These are phyloP conservation scores for Dactylellina parvicollis DNA, from an alignment of 2,329 filamentous ascomycete species.

Conservation along the genomic window DNA sequence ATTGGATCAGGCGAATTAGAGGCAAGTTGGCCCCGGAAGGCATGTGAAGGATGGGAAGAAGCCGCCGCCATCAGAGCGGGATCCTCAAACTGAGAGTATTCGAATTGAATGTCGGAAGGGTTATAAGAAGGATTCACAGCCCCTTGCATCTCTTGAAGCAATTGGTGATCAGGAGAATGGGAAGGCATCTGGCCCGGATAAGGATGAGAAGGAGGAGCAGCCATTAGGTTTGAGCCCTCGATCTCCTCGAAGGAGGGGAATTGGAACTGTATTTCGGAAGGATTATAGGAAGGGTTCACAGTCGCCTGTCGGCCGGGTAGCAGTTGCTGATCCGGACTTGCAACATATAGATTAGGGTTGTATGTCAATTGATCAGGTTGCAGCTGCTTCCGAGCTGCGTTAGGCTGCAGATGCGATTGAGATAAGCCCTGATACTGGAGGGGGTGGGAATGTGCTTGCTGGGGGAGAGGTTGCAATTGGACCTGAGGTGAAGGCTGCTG, in stretches of 20 bases:
- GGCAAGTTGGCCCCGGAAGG: conserved; percentile 50
- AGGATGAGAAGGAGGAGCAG: conserved; percentile 24
- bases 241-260: conserved; percentile 49
- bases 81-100: conserved; percentile 40
- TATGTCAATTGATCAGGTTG: conserved; percentile 42
- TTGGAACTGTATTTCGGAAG: conserved; percentile 39
- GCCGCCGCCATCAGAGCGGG: conserved; percentile 35
- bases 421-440: conserved; percentile 36
- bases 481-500: conserved; percentile 22
- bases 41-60: conserved; percentile 30
- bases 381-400: conserved; percentile 9
- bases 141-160: conserved; percentile 45
- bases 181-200: conserved; percentile 39
- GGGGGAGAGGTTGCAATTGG: conserved; percentile 26
- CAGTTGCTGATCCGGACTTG: conserved; percentile 48
- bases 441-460: conserved; percentile 31
- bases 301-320: conserved; percentile 41
- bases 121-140: conserved; percentile 39
- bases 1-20: conserved; percentile 53
- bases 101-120: conserved; percentile 35
- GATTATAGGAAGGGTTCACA: conserved; percentile 48
- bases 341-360: conserved; percentile 40
- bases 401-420: conserved; percentile 20
- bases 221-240: conserved; percentile 18
- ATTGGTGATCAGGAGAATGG: conserved; percentile 45